Percentiles rank a stretch among this genome's conserved stretches.
Evolutionary conservation across 345 rosid genomes (phyloP).

Genomic region (Ceriops tagal): DNA sequence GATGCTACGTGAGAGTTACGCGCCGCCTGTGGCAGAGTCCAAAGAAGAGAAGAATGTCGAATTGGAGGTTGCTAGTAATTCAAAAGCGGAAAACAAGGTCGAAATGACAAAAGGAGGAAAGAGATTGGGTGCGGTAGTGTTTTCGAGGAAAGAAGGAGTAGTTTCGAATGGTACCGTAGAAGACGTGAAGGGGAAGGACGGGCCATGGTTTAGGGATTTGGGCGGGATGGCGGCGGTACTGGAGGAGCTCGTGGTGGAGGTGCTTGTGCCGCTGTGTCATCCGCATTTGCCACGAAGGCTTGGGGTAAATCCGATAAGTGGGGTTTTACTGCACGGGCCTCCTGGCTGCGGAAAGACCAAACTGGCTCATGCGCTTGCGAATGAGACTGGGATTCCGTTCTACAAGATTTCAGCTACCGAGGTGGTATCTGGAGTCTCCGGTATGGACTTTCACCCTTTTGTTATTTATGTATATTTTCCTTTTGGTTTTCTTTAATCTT

Average conservation of each 20-base stretch:
- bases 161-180: conserved; percentile 14
- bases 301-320: conserved; percentile 65
- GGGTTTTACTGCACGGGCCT: conserved; percentile 77
- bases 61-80: conserved; percentile 46
- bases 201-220: conserved; percentile 74
- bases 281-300: conserved; percentile 53
- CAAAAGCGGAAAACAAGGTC: conserved; percentile 34
- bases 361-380: conserved; percentile 74
- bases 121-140: conserved; percentile 14
- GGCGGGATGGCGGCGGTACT: conserved; percentile 65
- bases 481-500: too few relatives aligned
- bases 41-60: conserved; percentile 55
- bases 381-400: conserved; percentile 76
- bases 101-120: conserved; percentile 18
- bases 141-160: conserved; percentile 32
- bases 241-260: conserved; percentile 70
- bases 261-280: conserved; percentile 69
- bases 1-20: conserved; percentile 45
- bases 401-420: conserved; percentile 86
- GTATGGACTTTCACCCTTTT: conserved; percentile 26
- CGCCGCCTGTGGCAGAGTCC: conserved; percentile 18
- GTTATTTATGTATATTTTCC: too few relatives aligned
- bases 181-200: conserved; percentile 29
- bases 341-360: conserved; percentile 86
- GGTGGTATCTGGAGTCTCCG: conserved; percentile 78